These are phyloP conservation scores for Russula ochroleuca DNA, from an alignment of 768 basidiomycete species.

Conservation along the genomic window DNA sequence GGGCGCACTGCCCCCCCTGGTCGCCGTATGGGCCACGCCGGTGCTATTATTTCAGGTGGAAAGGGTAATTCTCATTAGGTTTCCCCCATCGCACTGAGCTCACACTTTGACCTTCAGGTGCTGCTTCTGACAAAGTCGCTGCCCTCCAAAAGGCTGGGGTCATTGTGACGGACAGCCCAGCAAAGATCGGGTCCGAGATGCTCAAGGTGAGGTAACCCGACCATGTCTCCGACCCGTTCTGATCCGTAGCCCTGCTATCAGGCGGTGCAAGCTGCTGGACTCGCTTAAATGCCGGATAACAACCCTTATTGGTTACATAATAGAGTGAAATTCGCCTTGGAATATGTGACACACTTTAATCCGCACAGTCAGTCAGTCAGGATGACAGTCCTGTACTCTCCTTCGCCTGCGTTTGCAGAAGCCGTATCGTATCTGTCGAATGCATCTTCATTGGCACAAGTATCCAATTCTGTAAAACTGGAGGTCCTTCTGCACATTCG, in stretches of 20 bases:
- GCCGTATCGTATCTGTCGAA: conserved; percentile 64
- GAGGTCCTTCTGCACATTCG: conserved; percentile 51
- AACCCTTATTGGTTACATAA: conserved; percentile 38
- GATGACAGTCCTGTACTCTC: conserved; percentile 30
- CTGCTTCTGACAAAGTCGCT: conserved; percentile 89
- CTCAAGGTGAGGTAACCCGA: conserved; percentile 58
- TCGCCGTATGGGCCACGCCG: conserved; percentile 96
- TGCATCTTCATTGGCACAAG: conserved; percentile 48
- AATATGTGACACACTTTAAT: conserved; percentile 13
- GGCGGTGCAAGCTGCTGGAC: conserved; percentile 77
- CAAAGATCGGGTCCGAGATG: conserved; percentile 89
- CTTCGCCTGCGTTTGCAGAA: conserved; percentile 46
- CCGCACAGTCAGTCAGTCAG: conserved; percentile 5
- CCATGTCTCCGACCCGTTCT: neutral
- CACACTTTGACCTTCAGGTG: conserved; percentile 45
- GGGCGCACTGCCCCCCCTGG: conserved; percentile 98
- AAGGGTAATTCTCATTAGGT: conserved; percentile 56
- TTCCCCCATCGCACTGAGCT: neutral
- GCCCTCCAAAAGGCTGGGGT: conserved; percentile 90
- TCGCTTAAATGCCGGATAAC: conserved; percentile 43
- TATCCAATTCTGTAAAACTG: conserved; percentile 62
- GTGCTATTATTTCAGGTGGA: conserved; percentile 96
- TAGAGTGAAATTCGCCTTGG: conserved; percentile 30
- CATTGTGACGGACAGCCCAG: conserved; percentile 91
- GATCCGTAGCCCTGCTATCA: conserved; percentile 37